phyloP scores from a whole-genome alignment of 2,329 filamentous ascomycete genomes.

The Alternaria triticina region DNA sequence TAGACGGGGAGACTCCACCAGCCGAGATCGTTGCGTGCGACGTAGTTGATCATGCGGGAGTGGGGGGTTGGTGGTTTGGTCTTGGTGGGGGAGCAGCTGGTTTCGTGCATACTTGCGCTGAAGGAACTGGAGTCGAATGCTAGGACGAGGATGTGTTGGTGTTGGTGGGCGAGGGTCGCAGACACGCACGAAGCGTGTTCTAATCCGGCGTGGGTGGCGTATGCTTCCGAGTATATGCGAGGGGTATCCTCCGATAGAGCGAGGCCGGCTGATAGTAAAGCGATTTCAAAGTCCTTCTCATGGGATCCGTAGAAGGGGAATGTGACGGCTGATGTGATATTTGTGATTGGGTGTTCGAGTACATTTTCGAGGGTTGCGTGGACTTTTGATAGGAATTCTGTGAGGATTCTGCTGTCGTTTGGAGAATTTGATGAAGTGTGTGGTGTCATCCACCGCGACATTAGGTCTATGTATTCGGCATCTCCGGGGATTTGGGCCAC shows the following conservation, averaged over 20 bases:
- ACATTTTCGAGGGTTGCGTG: constrained; percentile 21
- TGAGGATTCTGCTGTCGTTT: constrained; percentile 22
- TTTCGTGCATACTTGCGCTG: constrained; percentile 22
- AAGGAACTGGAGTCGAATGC: constrained; percentile 38
- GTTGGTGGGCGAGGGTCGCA: not conserved
- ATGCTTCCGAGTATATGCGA: constrained; percentile 20
- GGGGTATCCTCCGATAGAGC: constrained; percentile 4
- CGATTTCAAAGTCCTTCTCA: constrained; percentile 22
- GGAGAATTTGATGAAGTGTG: constrained; percentile 3
- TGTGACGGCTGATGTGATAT: constrained; percentile 19
- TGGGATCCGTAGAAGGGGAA: constrained; percentile 21
- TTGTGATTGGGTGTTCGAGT: constrained; percentile 15
- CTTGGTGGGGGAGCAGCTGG: not conserved
- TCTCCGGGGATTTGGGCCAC: constrained; percentile 30
- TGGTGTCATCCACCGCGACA: constrained; percentile 28
- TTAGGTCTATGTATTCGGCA: constrained; percentile 29
- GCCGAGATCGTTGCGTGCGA: constrained; percentile 23
- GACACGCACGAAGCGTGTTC: not conserved
- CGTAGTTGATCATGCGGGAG: constrained; percentile 12
- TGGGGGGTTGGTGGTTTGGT: not conserved
- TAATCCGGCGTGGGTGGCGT: constrained; percentile 4
- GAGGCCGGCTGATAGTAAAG: constrained; percentile 23
- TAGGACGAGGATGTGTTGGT: constrained; percentile 30
- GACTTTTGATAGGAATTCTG: constrained; percentile 22
- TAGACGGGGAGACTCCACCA: constrained; percentile 36